Evolutionary conservation across 768 basidiomycete genomes (phyloP).

Genomic region (Naematelia encephala): DNA sequence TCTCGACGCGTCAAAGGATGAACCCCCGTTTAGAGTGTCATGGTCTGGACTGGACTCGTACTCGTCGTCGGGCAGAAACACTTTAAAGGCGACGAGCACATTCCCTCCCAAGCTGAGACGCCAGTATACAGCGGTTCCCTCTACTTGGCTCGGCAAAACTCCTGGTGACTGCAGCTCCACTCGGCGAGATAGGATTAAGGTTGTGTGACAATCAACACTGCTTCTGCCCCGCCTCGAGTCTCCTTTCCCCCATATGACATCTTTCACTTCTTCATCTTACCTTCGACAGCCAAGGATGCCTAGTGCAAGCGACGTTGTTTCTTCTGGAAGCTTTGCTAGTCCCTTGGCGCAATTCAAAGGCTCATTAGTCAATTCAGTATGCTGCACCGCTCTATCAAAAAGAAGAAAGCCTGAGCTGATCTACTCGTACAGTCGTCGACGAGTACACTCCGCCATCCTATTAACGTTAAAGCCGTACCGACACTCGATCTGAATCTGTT

Average conservation of each 20-base stretch:
- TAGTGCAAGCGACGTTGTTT: conserved; percentile 12
- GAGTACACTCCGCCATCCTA: not conserved
- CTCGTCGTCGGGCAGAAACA: not conserved
- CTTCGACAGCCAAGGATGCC: conserved; percentile 7
- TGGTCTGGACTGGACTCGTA: not conserved
- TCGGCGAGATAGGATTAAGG: no score
- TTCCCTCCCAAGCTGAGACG: no score
- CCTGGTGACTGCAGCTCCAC: no score
- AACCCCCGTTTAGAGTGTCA: not conserved
- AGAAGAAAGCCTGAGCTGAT: not conserved
- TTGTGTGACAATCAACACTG: not conserved
- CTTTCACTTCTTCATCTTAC: not conserved
- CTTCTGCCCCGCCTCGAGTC: no score
- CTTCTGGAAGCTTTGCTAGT: conserved; percentile 19
- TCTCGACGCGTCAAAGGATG: not conserved
- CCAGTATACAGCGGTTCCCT: no score
- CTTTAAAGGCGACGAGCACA: no score
- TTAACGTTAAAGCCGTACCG: conserved; percentile 6
- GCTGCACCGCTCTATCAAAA: not conserved
- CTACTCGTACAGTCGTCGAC: not conserved
- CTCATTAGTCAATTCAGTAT: not conserved
- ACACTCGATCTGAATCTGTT: conserved; percentile 30
- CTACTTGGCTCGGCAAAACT: no score
- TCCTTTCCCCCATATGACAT: not conserved
- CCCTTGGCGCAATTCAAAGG: conserved; percentile 14